Evolutionary conservation across 352 stramenopile species (phyloP).

Genomic region (Phytophthora ramorum): DNA sequence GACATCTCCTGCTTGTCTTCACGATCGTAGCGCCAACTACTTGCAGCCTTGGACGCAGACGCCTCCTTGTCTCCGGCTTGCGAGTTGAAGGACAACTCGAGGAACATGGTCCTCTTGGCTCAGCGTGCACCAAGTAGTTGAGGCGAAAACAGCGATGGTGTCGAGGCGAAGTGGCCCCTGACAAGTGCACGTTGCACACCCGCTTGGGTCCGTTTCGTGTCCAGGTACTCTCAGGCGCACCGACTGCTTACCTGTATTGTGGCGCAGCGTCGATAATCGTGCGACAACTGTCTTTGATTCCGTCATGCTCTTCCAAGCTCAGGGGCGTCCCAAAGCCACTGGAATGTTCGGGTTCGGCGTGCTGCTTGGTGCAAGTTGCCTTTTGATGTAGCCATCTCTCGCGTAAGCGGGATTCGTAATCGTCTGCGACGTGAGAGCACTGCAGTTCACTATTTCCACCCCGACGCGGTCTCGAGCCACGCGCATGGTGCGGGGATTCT

Average conservation of each 20-base stretch:
- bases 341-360: neutral
- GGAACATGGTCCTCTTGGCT: slow-evolving; percentile 25
- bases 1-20: slow-evolving; percentile 35
- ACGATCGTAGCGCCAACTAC: slow-evolving; percentile 8
- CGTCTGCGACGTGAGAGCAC: slow-evolving; percentile 10
- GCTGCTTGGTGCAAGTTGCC: slow-evolving; percentile 7
- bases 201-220: neutral
- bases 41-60: slow-evolving; percentile 1
- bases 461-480: too few species aligned
- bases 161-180: neutral
- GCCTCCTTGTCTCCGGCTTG: slow-evolving; percentile 8
- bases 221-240: neutral
- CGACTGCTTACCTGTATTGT: too few species aligned
- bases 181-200: neutral
- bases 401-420: neutral
- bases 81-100: slow-evolving; percentile 44
- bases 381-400: slow-evolving; percentile 11
- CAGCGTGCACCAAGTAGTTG: neutral
- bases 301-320: neutral
- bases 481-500: too few species aligned
- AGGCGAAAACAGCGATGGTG: neutral
- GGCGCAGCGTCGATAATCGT: too few species aligned
- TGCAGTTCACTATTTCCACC: neutral
- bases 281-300: neutral
- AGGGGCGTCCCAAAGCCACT: neutral